Evolutionary conservation across 495 filamentous ascomycete genomes (phyloP).

Genomic region (Aspergillus kassunensis): DNA sequence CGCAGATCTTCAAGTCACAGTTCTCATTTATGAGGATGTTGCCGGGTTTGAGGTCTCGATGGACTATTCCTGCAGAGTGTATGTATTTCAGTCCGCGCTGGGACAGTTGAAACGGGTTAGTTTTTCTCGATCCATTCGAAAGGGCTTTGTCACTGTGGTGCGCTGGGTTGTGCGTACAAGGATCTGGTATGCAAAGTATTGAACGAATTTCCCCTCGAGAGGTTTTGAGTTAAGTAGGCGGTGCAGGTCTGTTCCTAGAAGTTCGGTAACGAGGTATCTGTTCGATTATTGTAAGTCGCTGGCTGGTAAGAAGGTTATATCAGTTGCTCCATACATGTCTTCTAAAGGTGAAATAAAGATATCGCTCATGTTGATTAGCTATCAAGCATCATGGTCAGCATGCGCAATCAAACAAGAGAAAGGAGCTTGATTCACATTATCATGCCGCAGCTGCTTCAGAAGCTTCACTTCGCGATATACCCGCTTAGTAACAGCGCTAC

Average conservation of each 20-base stretch:
- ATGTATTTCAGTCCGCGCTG: conserved; percentile 98
- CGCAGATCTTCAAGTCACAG: conserved; percentile 98
- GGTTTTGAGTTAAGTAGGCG: conserved; percentile 89
- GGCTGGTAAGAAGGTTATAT: not conserved
- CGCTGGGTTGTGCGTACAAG: conserved; percentile 51
- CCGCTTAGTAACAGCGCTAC: conserved; percentile 88
- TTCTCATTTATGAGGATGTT: conserved; percentile 99
- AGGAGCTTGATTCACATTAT: conserved; percentile 70
- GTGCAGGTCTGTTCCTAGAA: conserved; percentile 94
- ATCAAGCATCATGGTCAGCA: conserved; percentile 12
- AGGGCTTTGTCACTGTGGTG: not conserved
- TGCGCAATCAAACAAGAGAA: not conserved
- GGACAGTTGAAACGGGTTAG: no score
- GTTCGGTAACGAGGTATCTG: conserved; percentile 96
- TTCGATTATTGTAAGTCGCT: conserved; percentile 13
- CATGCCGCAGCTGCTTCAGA: conserved; percentile 91
- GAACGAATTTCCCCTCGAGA: conserved; percentile 97
- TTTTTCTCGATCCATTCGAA: no score
- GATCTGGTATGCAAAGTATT: conserved; percentile 99
- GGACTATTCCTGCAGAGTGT: conserved; percentile 95
- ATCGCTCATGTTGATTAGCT: conserved; percentile 97
- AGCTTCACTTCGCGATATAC: conserved; percentile 97
- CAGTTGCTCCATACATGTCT: conserved; percentile 70
- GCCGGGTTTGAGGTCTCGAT: conserved; percentile 94
- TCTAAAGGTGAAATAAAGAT: conserved; percentile 99